These are phyloP conservation scores for Cyberlindnera samutprakarnensis DNA, from an alignment of 805 yeast species.

Conservation along the genomic window DNA sequence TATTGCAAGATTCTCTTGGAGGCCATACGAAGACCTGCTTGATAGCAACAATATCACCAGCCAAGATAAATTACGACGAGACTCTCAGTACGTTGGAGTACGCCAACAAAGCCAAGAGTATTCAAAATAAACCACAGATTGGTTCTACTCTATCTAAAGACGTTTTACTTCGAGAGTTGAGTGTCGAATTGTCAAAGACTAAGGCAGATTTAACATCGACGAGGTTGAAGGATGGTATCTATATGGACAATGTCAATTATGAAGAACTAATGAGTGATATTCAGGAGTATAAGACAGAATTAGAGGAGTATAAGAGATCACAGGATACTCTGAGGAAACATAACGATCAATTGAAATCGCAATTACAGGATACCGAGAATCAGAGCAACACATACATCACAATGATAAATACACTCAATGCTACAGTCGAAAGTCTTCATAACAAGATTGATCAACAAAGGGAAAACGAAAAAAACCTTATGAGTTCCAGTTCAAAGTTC, in stretches of 20 bases:
- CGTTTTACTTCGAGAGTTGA: conserved; percentile 37
- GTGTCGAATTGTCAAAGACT: conserved; percentile 38
- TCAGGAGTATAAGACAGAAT: conserved; percentile 42
- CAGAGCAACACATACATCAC: conserved; percentile 18
- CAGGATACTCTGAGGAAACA: conserved; percentile 34
- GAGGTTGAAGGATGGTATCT: conserved; percentile 57
- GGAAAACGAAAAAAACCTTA: conserved; percentile 25
- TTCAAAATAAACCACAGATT: conserved; percentile 64
- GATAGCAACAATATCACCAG: conserved; percentile 85
- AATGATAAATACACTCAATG: conserved; percentile 20
- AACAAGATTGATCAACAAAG: conserved; percentile 25
- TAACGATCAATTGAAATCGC: conserved; percentile 23
- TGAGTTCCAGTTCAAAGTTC: conserved; percentile 26
- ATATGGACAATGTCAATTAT: conserved; percentile 53
- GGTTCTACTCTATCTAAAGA: conserved; percentile 50
- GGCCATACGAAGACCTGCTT: conserved; percentile 83
- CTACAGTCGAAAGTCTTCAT: conserved; percentile 20
- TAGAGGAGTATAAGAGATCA: conserved; percentile 37
- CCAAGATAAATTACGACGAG: conserved; percentile 68
- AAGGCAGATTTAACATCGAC: conserved; percentile 58
- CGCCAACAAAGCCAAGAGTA: conserved; percentile 80
- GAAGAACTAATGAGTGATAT: conserved; percentile 40
- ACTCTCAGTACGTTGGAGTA: conserved; percentile 81
- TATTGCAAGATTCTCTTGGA: conserved; percentile 77
- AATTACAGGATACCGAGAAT: conserved; percentile 14